Evolutionary conservation across 106 monocot genomes (phyloP), one percentile per base, ranked within the genome.

Genomic region (Apostasia shenzhenica): DNA sequence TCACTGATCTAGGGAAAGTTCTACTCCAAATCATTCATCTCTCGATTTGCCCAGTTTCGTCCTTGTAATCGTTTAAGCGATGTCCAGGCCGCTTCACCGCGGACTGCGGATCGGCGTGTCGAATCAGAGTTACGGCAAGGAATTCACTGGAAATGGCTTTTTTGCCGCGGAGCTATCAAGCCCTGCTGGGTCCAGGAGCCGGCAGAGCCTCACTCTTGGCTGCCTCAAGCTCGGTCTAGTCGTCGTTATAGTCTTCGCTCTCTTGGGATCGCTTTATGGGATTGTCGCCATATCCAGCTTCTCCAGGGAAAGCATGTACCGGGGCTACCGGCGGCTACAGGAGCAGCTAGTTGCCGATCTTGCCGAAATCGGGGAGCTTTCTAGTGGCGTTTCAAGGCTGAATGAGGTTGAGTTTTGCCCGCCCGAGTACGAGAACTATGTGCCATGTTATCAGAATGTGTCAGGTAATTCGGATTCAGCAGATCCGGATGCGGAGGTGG

Each of bases 381-480:
- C 90, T 1, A 74, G 71, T 12, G 87, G 84, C 13, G 50, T 58
- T 14, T 48, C 72, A 1, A 88, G 75, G 62, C 50, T 55, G 14
- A 91, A 83, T 48, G 91, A 91, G 66, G 51, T 88, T 6, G 91
- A 91, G 7, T 83, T 91, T 51, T 94, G 94, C 72, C 66, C 71
- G 0, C 81, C 78, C 0, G 82, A 94, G 72, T 81, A 81, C 10
- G 94, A 94, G 76, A 87, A 94, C 66, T 88, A 81, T 47, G 88
- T 88, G 2, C 94, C 94, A 12, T 94, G 94, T 70, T 94, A 91
- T 74, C 77, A 83, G 67, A 94, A 94, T 75, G 67, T 80, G 5
- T 83, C 91, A 2, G 77, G 75, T 50, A 72, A 48, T 45, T 64
- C 52, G 2, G 83, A 85, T 54, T 55, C 57, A 13, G 77, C 39